phyloP scores from a whole-genome alignment of 345 rosid species.

The Rhodamnia rubescens region DNA sequence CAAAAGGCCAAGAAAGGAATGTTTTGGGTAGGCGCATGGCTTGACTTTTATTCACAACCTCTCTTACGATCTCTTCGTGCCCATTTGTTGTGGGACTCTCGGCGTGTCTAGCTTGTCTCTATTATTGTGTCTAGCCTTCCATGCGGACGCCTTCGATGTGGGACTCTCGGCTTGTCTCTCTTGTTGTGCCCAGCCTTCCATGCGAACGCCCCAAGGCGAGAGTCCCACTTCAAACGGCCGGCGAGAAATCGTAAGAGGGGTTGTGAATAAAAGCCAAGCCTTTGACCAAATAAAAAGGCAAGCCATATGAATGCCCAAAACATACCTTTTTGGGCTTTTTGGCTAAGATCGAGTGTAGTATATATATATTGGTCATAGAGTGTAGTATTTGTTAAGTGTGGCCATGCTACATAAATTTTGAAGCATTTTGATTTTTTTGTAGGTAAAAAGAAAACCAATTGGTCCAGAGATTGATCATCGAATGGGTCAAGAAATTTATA shows the following conservation, averaged over 20 bases:
- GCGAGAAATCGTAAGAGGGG: not conserved
- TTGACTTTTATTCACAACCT: no score
- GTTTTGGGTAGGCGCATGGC: not conserved
- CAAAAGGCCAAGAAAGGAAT: conserved; percentile 50
- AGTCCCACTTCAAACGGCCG: not conserved
- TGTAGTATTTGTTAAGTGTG: not conserved
- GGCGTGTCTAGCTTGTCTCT: no score
- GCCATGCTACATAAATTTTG: no score
- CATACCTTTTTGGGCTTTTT: accelerated
- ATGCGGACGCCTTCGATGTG: not conserved
- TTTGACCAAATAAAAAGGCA: no score
- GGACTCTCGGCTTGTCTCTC: not conserved
- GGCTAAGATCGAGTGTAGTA: not conserved
- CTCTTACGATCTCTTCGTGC: not conserved
- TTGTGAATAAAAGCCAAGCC: not conserved
- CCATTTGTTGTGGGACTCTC: not conserved
- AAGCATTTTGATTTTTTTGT: not conserved
- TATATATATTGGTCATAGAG: no score
- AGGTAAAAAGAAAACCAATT: no score
- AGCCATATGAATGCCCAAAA: not conserved
- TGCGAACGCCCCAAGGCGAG: no score
- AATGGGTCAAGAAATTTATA: no score
- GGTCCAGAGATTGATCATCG: no score
- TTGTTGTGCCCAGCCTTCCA: no score
- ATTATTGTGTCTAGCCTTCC: not conserved